Base-by-base conservation (phyloP, 1,284 basidiomycete species). In the Neolentinus lepideus region DNA sequence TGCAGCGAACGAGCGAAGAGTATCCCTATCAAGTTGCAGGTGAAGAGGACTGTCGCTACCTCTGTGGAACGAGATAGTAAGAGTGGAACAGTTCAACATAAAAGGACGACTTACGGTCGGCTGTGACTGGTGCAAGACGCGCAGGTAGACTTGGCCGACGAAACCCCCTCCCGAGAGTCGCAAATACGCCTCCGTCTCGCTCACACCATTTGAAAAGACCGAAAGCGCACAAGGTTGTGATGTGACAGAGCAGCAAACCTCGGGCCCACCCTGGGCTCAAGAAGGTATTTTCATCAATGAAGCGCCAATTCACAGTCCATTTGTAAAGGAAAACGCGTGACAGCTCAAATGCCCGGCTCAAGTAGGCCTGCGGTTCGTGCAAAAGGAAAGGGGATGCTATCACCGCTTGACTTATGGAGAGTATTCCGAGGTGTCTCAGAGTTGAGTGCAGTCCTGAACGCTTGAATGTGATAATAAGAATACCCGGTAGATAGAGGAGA, bases 301-400 rank as follows among this genome's bases (percentile, higher is more conserved):
- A 91, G 33, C 92, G 81, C 95, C 97, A 99, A 67, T 99, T 99
- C 59, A 98, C 95, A 0, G 96, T 98, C 96, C 96, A 99, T 67
- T 92, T 85, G 73, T 92, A 97, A 35, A 97, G 72, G 73, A 99
- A 99, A 12, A 85, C 79, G 12, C 97, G 85, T 1, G 85, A 85
- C 56, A 99, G 78, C 67, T 99, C 87, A 68, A 97, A 99, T 1
- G 97, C 88, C 9, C 80, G 80, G 11, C 69, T 71, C 38, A 93
- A 64, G 71, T 99, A 99, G 16, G 83, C 75, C 59, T 69, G 62
- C 2, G 80, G 73, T 62, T 88, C 74, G 56, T 80, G 71, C 31
- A 76, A 67, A 38, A 97, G 75, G 75, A 96, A 97, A 1, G 89
- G 84, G 1, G 74, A 66, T 0, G 88, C 92, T 46, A 97, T 70